phyloP scores from a whole-genome alignment of 208 protist genomes.

The Wallacemonas sp. region DNA sequence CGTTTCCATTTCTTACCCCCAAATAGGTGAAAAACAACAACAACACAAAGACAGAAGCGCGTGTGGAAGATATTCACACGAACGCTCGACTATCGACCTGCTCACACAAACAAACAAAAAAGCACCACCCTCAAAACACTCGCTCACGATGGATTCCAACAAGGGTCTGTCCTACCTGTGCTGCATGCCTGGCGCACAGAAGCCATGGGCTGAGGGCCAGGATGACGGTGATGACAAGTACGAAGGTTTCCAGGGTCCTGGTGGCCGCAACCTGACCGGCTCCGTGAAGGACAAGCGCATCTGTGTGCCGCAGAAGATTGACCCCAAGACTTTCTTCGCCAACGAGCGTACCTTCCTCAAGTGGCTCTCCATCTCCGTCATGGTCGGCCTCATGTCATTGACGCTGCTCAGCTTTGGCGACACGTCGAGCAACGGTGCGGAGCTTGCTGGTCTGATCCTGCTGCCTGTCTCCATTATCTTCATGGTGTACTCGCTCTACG shows the following conservation, averaged over 20 bases:
- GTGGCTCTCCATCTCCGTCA: slow-evolving; percentile 91
- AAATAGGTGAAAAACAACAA: background rate
- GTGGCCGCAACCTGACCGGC: slow-evolving; percentile 75
- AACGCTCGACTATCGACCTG: no score
- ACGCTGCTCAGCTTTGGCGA: slow-evolving; percentile 87
- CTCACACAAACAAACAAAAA: no score
- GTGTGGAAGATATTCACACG: no score
- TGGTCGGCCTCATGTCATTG: slow-evolving; percentile 88
- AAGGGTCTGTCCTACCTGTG: slow-evolving; percentile 61
- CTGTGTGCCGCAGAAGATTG: slow-evolving; percentile 91
- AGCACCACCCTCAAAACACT: no score
- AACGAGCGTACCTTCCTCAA: slow-evolving; percentile 94
- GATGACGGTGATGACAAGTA: slow-evolving; percentile 88
- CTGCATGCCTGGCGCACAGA: slow-evolving; percentile 63
- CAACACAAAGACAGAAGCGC: background rate
- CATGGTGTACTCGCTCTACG: slow-evolving; percentile 89
- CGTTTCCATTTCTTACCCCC: background rate
- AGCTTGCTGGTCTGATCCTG: slow-evolving; percentile 80
- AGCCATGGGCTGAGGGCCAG: slow-evolving; percentile 87
- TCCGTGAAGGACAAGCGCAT: slow-evolving; percentile 86
- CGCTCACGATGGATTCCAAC: background rate
- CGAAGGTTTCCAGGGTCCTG: slow-evolving; percentile 66
- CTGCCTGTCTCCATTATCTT: slow-evolving; percentile 88
- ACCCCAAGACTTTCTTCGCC: slow-evolving; percentile 93
- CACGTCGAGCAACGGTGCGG: slow-evolving; percentile 71